phyloP scores from a whole-genome alignment of 305 asterid species.

The Rubia occidens region DNA sequence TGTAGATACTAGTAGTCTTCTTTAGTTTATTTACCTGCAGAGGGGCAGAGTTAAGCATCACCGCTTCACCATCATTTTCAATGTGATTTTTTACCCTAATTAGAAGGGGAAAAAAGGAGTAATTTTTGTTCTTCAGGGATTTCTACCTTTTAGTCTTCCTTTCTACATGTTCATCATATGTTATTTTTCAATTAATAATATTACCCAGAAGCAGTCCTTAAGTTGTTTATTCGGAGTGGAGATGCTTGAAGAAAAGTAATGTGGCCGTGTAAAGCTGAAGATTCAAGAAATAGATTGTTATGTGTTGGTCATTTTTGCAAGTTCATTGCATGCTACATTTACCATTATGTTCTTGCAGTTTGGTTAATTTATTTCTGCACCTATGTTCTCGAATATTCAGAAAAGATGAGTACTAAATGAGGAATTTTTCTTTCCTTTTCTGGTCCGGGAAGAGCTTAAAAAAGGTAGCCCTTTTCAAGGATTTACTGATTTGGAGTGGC shows the following conservation, averaged over 20 bases:
- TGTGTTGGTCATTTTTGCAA: not conserved
- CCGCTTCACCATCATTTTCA: not conserved
- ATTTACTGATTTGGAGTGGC: constrained; percentile 4
- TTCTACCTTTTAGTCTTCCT: not conserved
- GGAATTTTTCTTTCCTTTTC: constrained; percentile 5
- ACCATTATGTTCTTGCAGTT: not conserved
- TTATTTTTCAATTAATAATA: not conserved
- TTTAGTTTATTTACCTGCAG: not conserved
- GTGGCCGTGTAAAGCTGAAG: not conserved
- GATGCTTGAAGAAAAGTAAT: not conserved
- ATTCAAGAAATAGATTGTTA: not conserved
- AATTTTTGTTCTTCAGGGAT: not conserved
- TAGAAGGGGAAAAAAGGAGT: not conserved
- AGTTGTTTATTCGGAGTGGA: not conserved
- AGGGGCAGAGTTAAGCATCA: not conserved
- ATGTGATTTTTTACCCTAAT: not conserved
- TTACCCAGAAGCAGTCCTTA: not conserved
- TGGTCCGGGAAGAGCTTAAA: not conserved
- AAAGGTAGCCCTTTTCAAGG: constrained; percentile 11
- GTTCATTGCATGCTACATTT: not conserved
- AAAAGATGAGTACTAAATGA: constrained; percentile 12
- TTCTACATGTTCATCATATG: not conserved
- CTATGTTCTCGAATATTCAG: constrained; percentile 20
- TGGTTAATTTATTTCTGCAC: not conserved
- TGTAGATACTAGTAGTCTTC: not conserved